phyloP scores from a whole-genome alignment of 2,329 filamentous ascomycete genomes.

The Pestalotiopsis sp. region DNA sequence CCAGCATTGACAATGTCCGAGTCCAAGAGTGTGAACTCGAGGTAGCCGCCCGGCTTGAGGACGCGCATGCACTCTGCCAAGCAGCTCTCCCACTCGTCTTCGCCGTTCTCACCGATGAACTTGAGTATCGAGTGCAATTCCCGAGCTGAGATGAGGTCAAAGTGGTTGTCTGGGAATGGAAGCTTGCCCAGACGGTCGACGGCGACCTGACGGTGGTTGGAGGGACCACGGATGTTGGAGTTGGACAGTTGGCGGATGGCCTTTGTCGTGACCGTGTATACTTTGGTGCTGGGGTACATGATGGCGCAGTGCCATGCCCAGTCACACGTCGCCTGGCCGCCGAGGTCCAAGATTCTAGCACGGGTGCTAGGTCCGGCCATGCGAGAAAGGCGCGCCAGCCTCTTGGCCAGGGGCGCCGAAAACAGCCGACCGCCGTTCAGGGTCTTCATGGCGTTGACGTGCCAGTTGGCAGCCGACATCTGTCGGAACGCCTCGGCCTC shows the following conservation, averaged over 20 bases:
- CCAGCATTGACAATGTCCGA: constrained; percentile 88
- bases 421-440: constrained; percentile 69
- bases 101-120: constrained; percentile 65
- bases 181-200: constrained; percentile 78
- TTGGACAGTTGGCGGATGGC: constrained; percentile 71
- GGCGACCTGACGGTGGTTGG: constrained; percentile 83
- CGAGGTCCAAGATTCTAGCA: constrained; percentile 80
- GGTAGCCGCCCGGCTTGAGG: constrained; percentile 88
- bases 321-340: constrained; percentile 81
- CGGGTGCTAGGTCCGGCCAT: constrained; percentile 54
- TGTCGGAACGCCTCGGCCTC: constrained; percentile 81
- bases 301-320: constrained; percentile 95
- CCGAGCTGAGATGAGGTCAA: constrained; percentile 89
- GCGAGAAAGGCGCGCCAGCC: constrained; percentile 57
- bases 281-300: constrained; percentile 81
- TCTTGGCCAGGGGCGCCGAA: constrained; percentile 65
- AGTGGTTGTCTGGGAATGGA: constrained; percentile 83
- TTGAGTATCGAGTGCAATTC: constrained; percentile 86
- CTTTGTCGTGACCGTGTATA: constrained; percentile 86
- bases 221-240: constrained; percentile 77
- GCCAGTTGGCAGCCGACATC: constrained; percentile 63
- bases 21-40: constrained; percentile 91
- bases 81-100: constrained; percentile 88
- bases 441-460: constrained; percentile 62
- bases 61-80: constrained; percentile 86